Evolutionary conservation across 1,139 yeast species (phyloP).

Genomic region (Suhomyces yuchorum): DNA sequence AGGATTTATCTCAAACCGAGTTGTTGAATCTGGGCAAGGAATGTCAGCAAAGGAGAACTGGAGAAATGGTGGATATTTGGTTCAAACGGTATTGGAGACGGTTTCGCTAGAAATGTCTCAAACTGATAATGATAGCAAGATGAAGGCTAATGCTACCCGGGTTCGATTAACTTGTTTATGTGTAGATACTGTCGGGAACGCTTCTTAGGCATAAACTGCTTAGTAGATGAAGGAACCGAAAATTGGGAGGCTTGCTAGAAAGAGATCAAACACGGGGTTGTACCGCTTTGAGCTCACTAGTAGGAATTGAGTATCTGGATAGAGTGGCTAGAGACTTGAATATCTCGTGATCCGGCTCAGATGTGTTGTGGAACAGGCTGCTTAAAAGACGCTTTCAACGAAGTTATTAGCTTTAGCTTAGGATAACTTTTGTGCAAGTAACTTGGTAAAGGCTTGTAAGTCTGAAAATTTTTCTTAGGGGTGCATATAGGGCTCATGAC

Average conservation of each 20-base stretch:
- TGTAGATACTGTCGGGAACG: constrained; percentile 41
- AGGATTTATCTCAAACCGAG: background rate
- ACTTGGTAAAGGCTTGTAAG: background rate
- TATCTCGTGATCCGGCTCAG: background rate
- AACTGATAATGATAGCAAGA: background rate
- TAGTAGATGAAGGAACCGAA: constrained; percentile 1
- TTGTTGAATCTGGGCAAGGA: constrained; percentile 5
- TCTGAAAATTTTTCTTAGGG: constrained; percentile 8
- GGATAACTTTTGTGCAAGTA: background rate
- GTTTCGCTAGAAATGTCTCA: constrained; percentile 14
- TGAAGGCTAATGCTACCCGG: constrained; percentile 40
- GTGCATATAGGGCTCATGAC: constrained; percentile 3
- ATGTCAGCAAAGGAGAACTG: constrained; percentile 20
- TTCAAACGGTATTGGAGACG: constrained; percentile 4
- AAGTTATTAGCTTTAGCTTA: background rate
- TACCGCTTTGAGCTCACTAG: constrained; percentile 4
- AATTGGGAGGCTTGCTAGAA: background rate
- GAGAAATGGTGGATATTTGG: constrained; percentile 14
- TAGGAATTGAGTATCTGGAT: background rate
- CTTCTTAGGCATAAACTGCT: constrained; percentile 48
- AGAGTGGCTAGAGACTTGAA: background rate
- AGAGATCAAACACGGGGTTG: constrained; percentile 2
- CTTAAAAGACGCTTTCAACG: background rate
- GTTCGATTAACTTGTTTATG: constrained; percentile 39
- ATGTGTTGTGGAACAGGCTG: background rate